Evolutionary conservation across 371 early-diverging fungal species (phyloP).

Genomic region (Actinomortierella ambigua): DNA sequence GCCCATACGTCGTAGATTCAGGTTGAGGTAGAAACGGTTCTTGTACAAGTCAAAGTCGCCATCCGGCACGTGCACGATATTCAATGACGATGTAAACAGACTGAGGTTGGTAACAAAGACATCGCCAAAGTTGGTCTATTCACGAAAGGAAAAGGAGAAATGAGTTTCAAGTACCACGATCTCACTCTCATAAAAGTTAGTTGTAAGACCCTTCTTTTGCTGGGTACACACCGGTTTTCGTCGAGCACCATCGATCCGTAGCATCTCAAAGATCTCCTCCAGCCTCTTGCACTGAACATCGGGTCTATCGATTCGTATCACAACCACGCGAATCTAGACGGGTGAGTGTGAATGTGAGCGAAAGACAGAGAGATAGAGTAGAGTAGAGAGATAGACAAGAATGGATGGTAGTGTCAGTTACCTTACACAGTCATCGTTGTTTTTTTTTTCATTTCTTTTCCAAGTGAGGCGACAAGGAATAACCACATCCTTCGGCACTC

Average conservation of each 20-base stretch:
- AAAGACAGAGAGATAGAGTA: no score
- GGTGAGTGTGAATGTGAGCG: no score
- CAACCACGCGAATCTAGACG: conserved; percentile 57
- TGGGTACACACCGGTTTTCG: conserved; percentile 52
- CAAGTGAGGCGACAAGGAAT: no score
- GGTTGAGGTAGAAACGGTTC: conserved; percentile 62
- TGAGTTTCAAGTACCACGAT: not conserved
- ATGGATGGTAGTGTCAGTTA: no score
- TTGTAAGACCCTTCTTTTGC: not conserved
- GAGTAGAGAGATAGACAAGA: no score
- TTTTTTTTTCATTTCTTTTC: no score
- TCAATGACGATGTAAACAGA: conserved; percentile 60
- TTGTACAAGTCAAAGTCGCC: conserved; percentile 66
- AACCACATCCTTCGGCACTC: no score
- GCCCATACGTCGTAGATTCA: conserved; percentile 64
- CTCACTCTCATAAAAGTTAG: not conserved
- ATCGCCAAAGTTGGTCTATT: conserved; percentile 60
- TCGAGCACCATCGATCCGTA: conserved; percentile 50
- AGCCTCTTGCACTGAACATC: conserved; percentile 57
- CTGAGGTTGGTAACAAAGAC: conserved; percentile 65
- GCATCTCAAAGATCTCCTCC: conserved; percentile 47
- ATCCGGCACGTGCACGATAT: conserved; percentile 65
- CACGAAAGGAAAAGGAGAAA: not conserved
- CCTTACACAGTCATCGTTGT: no score
- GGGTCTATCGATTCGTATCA: conserved; percentile 55